Conservation (phyloP, 1,284 basidiomycete species). For the Farysia itapuensis region DNA sequence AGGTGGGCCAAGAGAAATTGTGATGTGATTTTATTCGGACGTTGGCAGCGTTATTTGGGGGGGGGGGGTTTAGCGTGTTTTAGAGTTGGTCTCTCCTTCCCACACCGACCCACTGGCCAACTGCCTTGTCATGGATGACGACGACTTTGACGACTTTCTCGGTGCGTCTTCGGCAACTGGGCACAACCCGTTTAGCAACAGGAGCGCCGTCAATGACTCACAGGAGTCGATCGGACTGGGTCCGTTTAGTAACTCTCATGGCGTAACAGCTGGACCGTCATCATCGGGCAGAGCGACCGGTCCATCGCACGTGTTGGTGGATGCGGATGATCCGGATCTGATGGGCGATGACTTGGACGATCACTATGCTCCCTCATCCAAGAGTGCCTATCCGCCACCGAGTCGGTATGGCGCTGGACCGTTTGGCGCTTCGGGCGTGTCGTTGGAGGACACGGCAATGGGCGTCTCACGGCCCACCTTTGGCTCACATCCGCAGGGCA, state of each 20-base stretch:
- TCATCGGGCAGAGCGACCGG: constrained; percentile 1
- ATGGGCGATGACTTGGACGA: constrained; percentile 45
- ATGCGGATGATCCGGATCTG: constrained; percentile 52
- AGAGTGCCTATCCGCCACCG: constrained; percentile 22
- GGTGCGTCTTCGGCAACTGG: too few relatives aligned
- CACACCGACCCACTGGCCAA: too few relatives aligned
- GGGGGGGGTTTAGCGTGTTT: too few relatives aligned
- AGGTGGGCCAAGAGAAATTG: too few relatives aligned
- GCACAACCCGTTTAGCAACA: too few relatives aligned
- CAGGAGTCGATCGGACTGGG: constrained; percentile 23
- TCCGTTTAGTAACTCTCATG: constrained; percentile 4
- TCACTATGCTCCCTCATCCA: constrained; percentile 11
- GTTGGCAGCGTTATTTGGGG: too few relatives aligned
- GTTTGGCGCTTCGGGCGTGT: constrained; percentile 16
- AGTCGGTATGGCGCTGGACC: constrained; percentile 9
- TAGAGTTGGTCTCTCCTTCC: too few relatives aligned
- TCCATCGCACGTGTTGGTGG: constrained; percentile 51
- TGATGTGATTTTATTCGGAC: too few relatives aligned
- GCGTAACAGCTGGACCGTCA: background rate
- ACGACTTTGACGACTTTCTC: constrained; percentile 54
- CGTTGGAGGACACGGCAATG: constrained; percentile 29
- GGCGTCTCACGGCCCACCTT: constrained; percentile 22
- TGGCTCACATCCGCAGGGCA: constrained; percentile 18
- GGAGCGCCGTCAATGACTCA: constrained; percentile 15
- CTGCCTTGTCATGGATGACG: too few relatives aligned